Evolutionary conservation across 2,329 filamentous ascomycete species (phyloP), one percentile per base, ranked within the genome.

Genomic region (Periconia macrospinosa): DNA sequence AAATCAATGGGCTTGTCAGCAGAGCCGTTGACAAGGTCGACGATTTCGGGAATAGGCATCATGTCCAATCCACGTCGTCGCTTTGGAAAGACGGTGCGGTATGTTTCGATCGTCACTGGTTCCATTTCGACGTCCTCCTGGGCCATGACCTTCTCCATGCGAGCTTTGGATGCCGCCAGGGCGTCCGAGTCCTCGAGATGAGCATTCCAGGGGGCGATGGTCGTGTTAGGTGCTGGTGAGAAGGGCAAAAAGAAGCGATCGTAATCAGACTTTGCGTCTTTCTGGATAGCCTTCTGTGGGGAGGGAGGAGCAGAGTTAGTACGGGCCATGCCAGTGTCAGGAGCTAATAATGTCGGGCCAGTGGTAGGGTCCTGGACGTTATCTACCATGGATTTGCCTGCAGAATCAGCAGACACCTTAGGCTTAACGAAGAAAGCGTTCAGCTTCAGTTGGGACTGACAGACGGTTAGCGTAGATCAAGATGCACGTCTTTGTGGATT

Each of bases 181-280:
- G 63, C 62, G n/a, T 57, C 60, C 2, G 66, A 52, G n/a, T 69
- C 65, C n/a, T 58, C 59, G 54, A 69, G 61, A 17, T 71, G 66
- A 0, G 61, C 56, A 47, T 75, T 78, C 46, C 79, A 61, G 0
- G 81, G 79, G 0, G 92, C 91, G 49, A 97, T 62, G n/a, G 76
- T 83, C 1, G 91, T 89, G 65, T 91, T 83, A 2, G 86, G 81
- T 54, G 91, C 88, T 44, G 94, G 68, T 57, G 89, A 92, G 71
- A 97, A 97, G 0, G 90, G 86, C 30, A 91, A 83, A 66, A 97
- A 97, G 35, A 81, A 78, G 60, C 85, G 86, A 17, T 89, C 60
- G 54, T 78, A 76, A 55, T 79, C 77, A 6, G 71, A 73, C 20
- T 73, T 62, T 10, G 61, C 61, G 50, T 71, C 74, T 46, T 66